Evolutionary conservation across 768 basidiomycete species (phyloP).

Genomic region (Xerocomus spinulosus): DNA sequence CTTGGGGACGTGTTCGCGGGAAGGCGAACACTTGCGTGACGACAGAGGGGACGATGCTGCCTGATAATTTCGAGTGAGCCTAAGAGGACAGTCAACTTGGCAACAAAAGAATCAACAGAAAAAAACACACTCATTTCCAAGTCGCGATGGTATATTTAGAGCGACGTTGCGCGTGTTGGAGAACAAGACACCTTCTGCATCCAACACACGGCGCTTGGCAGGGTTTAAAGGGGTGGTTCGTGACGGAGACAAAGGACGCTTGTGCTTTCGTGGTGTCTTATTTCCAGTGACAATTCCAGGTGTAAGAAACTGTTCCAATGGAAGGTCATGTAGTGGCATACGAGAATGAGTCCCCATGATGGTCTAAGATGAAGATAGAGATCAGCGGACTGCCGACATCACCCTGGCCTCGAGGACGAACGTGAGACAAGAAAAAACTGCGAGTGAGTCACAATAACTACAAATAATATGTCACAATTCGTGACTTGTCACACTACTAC

Average conservation of each 20-base stretch:
- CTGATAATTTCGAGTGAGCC: conserved; percentile 11
- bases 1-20: conserved; percentile 21
- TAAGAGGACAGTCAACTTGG: conserved; percentile 30
- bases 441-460: conserved; percentile 16
- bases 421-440: conserved; percentile 15
- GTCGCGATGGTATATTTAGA: conserved; percentile 34
- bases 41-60: conserved; percentile 10
- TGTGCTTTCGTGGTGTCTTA: conserved; percentile 36
- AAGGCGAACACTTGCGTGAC: conserved; percentile 11
- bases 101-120: conserved; percentile 20
- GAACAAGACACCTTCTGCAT: conserved; percentile 44
- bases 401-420: conserved; percentile 19
- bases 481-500: conserved; percentile 11
- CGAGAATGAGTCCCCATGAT: conserved; percentile 33
- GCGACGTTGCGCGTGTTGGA: conserved; percentile 18
- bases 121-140: conserved; percentile 30
- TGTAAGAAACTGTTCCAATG: conserved; percentile 52
- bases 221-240: conserved; percentile 49
- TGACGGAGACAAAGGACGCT: conserved; percentile 61
- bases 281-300: conserved; percentile 22
- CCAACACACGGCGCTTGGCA: conserved; percentile 63
- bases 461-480: conserved; percentile 18
- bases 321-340: conserved; percentile 54
- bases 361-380: conserved; percentile 12
- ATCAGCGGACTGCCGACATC: conserved; percentile 26